phyloP scores from a whole-genome alignment of 2,329 filamentous ascomycete genomes.

The Exophiala mesophila region DNA sequence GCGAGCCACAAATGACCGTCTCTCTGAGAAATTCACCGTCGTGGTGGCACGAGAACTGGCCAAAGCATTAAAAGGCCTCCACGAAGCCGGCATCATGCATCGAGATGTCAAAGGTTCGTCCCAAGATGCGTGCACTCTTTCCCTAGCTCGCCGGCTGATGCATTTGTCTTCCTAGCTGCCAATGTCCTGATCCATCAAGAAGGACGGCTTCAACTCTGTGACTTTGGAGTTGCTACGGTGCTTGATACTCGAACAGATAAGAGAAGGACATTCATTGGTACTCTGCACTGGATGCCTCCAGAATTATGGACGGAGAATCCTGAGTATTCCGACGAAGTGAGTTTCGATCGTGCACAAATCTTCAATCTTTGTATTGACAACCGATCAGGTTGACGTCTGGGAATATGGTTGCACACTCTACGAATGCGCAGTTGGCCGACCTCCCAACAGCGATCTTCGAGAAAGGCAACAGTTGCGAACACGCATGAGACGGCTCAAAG shows the following conservation, averaged over 20 bases:
- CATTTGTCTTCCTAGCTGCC: slow-evolving; percentile 46
- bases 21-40: slow-evolving; percentile 59
- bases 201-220: slow-evolving; percentile 58
- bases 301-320: slow-evolving; percentile 49
- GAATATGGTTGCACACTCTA: slow-evolving; percentile 48
- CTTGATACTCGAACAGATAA: slow-evolving; percentile 57
- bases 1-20: slow-evolving; percentile 44
- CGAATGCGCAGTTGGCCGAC: slow-evolving; percentile 46
- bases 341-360: slow-evolving; percentile 14
- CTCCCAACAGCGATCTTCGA: slow-evolving; percentile 44
- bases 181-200: slow-evolving; percentile 62
- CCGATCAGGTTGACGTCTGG: slow-evolving; percentile 45
- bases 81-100: slow-evolving; percentile 62
- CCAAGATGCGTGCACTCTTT: too few relatives aligned
- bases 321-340: slow-evolving; percentile 45
- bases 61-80: slow-evolving; percentile 56
- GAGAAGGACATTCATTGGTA: slow-evolving; percentile 61
- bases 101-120: slow-evolving; percentile 57
- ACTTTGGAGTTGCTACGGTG: slow-evolving; percentile 62
- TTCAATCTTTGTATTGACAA: slow-evolving; percentile 6
- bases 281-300: slow-evolving; percentile 63
- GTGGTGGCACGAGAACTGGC: slow-evolving; percentile 61
- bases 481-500: slow-evolving; percentile 42
- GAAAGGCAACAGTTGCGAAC: slow-evolving; percentile 31
- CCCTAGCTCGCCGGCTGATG: too few relatives aligned